Conservation (phyloP, 1,284 basidiomycete species). For the Cutaneotrichosporon cutaneum region DNA sequence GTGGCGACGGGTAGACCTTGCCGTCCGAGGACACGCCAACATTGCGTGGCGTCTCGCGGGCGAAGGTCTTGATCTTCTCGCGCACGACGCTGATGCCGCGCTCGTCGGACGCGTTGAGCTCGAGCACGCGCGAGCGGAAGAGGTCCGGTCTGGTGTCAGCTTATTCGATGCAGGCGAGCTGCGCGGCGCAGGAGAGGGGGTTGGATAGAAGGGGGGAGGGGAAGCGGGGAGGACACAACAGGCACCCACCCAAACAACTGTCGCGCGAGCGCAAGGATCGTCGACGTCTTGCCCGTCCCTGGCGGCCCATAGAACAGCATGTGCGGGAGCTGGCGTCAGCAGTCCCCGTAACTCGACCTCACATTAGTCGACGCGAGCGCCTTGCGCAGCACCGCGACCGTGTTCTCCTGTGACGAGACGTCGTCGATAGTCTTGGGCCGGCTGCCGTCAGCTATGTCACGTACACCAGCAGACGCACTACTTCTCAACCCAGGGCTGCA, state of each 20-base stretch:
- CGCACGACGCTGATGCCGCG: conserved; percentile 94
- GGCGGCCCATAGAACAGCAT: conserved; percentile 99
- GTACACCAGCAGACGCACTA: conserved; percentile 61
- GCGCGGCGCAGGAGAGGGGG: not conserved
- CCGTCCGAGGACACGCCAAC: conserved; percentile 68
- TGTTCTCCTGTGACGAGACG: conserved; percentile 95
- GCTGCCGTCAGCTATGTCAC: conserved; percentile 54
- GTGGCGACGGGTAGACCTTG: conserved; percentile 87
- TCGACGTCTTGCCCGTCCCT: conserved; percentile 96
- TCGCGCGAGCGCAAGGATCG: conserved; percentile 89
- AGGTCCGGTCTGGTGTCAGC: conserved; percentile 74
- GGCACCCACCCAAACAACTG: conserved; percentile 84
- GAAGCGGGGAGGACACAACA: not conserved
- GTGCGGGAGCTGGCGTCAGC: conserved; percentile 75
- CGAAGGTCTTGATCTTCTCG: conserved; percentile 99
- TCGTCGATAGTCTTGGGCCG: conserved; percentile 98
- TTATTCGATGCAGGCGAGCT: not conserved
- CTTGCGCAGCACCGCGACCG: conserved; percentile 86
- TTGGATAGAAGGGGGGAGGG: not conserved
- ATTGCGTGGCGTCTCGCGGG: conserved; percentile 85
- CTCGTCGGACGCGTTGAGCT: conserved; percentile 99
- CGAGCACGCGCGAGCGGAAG: conserved; percentile 88
- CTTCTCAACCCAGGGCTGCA: conserved; percentile 98
- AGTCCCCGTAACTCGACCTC: conserved; percentile 28
- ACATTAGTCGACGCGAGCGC: conserved; percentile 91